Conservation (phyloP, 2,329 filamentous ascomycete genomes). For the Hypoxylon sp. region DNA sequence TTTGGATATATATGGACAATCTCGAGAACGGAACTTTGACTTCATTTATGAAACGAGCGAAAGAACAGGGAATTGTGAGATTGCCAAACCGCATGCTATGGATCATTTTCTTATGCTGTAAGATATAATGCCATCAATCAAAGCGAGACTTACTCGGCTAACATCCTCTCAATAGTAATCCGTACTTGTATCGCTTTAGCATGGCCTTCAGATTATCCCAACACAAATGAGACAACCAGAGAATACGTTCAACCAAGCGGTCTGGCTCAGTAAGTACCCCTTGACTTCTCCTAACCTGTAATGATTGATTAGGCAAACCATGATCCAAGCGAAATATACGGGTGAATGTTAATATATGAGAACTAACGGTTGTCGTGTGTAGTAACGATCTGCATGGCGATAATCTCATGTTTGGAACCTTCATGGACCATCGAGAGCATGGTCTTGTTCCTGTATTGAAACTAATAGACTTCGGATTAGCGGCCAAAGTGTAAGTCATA, state of each 20-base stretch:
- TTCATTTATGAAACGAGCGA: slow-evolving; percentile 20
- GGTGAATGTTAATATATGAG: too few relatives aligned
- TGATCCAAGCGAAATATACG: not conserved
- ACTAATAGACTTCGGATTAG: slow-evolving; percentile 18
- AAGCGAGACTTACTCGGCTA: not conserved
- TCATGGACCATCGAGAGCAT: not conserved
- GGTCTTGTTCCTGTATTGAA: slow-evolving; percentile 8
- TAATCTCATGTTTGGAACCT: slow-evolving; percentile 20
- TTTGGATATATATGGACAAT: slow-evolving; percentile 28
- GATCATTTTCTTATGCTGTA: slow-evolving; percentile 30
- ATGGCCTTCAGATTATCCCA: slow-evolving; percentile 7
- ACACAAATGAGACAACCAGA: slow-evolving; percentile 24
- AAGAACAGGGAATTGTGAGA: not conserved
- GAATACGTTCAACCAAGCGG: not conserved
- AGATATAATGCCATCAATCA: not conserved
- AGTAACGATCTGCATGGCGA: slow-evolving; percentile 30
- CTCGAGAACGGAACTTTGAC: slow-evolving; percentile 34
- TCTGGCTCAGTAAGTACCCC: slow-evolving; percentile 25
- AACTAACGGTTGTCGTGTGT: not conserved
- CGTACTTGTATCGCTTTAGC: slow-evolving; percentile 32
- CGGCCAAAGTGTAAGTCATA: not conserved
- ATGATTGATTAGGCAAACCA: too few relatives aligned
- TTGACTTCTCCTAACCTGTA: too few relatives aligned
- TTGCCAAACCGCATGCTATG: slow-evolving; percentile 35
- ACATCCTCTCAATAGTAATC: slow-evolving; percentile 14